These are phyloP conservation scores for Pseudopyricularia cyperi DNA, from an alignment of 2,329 filamentous ascomycete species.

Conservation along the genomic window DNA sequence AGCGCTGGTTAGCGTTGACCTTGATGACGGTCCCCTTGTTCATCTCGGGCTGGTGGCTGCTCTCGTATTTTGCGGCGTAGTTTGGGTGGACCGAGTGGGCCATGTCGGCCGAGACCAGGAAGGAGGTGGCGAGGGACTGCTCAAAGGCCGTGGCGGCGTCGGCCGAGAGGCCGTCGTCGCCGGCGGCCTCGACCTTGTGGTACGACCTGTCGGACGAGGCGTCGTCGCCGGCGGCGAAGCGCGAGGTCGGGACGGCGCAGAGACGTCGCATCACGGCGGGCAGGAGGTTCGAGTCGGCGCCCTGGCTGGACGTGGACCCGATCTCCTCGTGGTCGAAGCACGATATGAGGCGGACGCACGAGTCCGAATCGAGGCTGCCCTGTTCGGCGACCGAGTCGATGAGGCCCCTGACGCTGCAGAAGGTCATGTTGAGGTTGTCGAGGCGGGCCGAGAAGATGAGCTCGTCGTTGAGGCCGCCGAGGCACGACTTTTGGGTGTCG, in stretches of 20 bases:
- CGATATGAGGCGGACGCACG: conserved; percentile 76
- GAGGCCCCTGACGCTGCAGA: conserved; percentile 75
- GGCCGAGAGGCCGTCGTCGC: conserved; percentile 36
- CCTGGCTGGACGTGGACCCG: conserved; percentile 82
- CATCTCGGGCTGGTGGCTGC: conserved; percentile 82
- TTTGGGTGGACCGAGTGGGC: conserved; percentile 94
- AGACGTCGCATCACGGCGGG: conserved; percentile 78
- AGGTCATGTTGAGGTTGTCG: conserved; percentile 95
- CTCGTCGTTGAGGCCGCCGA: conserved; percentile 85
- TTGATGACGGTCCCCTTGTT: conserved; percentile 97
- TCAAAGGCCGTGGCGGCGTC: conserved; percentile 75
- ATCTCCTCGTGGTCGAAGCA: conserved; percentile 99
- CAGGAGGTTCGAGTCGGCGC: conserved; percentile 83
- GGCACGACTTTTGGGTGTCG: conserved; percentile 80
- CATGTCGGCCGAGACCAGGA: conserved; percentile 96
- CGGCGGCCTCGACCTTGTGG: conserved; percentile 34
- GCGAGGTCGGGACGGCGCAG: conserved; percentile 58
- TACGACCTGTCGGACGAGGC: conserved; percentile 49
- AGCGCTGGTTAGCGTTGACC: conserved; percentile 93
- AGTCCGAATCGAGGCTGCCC: conserved; percentile 49
- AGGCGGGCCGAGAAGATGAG: conserved; percentile 93
- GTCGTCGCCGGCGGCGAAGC: conserved; percentile 20
- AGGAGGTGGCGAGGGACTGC: conserved; percentile 80
- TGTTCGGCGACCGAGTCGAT: conserved; percentile 61
- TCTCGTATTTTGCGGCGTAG: conserved; percentile 83